phyloP scores from a whole-genome alignment of 768 basidiomycete species.

The Pilatotrama ljubarskyi region DNA sequence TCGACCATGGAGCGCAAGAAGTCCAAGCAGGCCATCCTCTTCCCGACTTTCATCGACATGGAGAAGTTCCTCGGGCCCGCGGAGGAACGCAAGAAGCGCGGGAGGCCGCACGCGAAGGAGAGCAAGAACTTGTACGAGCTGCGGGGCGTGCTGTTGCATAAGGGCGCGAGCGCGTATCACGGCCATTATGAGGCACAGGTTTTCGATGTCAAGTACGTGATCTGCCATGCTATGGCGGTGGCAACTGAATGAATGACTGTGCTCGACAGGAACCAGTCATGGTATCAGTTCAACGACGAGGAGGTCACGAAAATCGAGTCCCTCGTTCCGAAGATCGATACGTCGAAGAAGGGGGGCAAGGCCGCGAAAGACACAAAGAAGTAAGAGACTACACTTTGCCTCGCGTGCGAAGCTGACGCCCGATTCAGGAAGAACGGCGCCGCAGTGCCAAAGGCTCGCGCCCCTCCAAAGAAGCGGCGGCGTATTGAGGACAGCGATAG shows the following conservation, averaged over 20 bases:
- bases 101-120: conserved; percentile 11
- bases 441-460: neutral
- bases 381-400: conserved; percentile 12
- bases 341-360: conserved; percentile 33
- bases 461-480: conserved; percentile 46
- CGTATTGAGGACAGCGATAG: conserved; percentile 41
- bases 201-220: conserved; percentile 62
- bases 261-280: conserved; percentile 55
- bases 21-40: conserved; percentile 77
- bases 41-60: conserved; percentile 78
- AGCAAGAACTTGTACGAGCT: conserved; percentile 64
- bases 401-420: neutral
- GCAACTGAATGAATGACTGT: neutral
- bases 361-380: conserved; percentile 30
- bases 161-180: conserved; percentile 89
- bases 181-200: conserved; percentile 90
- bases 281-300: conserved; percentile 96
- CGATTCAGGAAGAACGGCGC: conserved; percentile 1
- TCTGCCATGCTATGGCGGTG: neutral
- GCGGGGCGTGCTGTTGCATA: conserved; percentile 83
- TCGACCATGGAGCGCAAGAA: conserved; percentile 82
- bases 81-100: conserved; percentile 11
- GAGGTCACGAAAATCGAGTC: conserved; percentile 62
- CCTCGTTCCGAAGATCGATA: conserved; percentile 46
- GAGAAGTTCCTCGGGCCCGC: conserved; percentile 50